These are phyloP conservation scores for Dryas octopetala DNA, from an alignment of 306 rosid species.

Conservation along the genomic window DNA sequence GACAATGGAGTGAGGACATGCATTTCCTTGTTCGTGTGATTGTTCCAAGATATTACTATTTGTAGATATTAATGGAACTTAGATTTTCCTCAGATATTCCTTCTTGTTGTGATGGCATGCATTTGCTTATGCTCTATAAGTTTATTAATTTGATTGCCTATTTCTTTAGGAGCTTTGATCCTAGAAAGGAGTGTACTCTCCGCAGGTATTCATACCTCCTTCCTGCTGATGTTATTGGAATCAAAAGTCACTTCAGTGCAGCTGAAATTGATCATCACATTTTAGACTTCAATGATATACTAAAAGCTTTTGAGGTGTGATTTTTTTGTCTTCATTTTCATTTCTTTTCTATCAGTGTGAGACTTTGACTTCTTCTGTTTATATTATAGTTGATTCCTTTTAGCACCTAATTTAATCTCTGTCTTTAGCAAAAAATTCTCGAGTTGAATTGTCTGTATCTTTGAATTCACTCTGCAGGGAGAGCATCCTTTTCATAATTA, in stretches of 20 bases:
- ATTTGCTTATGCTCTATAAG: background rate
- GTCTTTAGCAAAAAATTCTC: background rate
- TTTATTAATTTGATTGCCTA: slow-evolving; percentile 9
- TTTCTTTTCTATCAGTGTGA: background rate
- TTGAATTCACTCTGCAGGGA: slow-evolving; percentile 52
- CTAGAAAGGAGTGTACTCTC: slow-evolving; percentile 77
- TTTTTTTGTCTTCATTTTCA: slow-evolving; percentile 2
- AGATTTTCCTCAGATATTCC: background rate
- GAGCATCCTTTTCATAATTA: slow-evolving; percentile 92
- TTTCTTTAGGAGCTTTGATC: slow-evolving; percentile 73
- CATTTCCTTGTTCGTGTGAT: background rate
- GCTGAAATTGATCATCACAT: slow-evolving; percentile 67
- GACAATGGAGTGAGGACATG: background rate
- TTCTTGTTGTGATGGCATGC: background rate
- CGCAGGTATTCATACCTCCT: slow-evolving; percentile 78
- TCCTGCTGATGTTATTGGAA: slow-evolving; percentile 82
- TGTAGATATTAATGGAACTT: background rate
- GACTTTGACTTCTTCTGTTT: background rate
- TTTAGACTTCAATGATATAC: slow-evolving; percentile 68
- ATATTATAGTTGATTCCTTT: background rate
- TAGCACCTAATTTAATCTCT: background rate
- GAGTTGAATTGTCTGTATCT: slow-evolving; percentile 13
- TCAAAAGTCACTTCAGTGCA: slow-evolving; percentile 46
- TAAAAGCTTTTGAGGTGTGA: slow-evolving; percentile 70
- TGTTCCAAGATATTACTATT: background rate